phyloP scores from a whole-genome alignment of 768 basidiomycete genomes.

The Hygrophorus russula region DNA sequence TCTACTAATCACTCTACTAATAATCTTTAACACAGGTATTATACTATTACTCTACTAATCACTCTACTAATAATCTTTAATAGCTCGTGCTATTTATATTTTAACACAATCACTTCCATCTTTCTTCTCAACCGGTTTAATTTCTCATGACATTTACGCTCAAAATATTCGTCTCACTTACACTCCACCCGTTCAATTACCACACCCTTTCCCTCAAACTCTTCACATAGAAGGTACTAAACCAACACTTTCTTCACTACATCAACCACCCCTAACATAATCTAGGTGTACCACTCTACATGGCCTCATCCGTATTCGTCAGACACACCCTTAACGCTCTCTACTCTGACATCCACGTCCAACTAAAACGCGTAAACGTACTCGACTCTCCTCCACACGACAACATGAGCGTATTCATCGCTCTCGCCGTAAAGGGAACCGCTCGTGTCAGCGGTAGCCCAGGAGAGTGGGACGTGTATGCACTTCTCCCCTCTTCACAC shows the following conservation, averaged over 20 bases:
- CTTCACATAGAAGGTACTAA: constrained; percentile 65
- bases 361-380: constrained; percentile 37
- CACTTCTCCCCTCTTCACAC: constrained; percentile 9
- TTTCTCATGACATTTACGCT: constrained; percentile 42
- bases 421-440: constrained; percentile 42
- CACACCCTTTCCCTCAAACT: constrained; percentile 58
- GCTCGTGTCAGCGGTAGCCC: constrained; percentile 51
- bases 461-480: constrained; percentile 70
- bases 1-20: no score
- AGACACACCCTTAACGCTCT: constrained; percentile 68
- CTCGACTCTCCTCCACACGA: constrained; percentile 2
- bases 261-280: no score
- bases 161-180: constrained; percentile 52
- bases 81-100: constrained; percentile 63
- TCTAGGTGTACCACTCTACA: constrained; percentile 60
- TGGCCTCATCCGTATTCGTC: constrained; percentile 57
- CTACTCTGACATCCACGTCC: constrained; percentile 54
- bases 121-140: constrained; percentile 60
- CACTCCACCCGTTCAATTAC: constrained; percentile 55
- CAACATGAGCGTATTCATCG: constrained; percentile 49
- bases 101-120: constrained; percentile 59
- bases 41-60: no score
- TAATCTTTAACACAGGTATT: no score
- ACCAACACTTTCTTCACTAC: no score
- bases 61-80: constrained; percentile 3